These are phyloP conservation scores for Datura wrightii DNA, from an alignment of 257 asterid genomes.

Conservation along the genomic window DNA sequence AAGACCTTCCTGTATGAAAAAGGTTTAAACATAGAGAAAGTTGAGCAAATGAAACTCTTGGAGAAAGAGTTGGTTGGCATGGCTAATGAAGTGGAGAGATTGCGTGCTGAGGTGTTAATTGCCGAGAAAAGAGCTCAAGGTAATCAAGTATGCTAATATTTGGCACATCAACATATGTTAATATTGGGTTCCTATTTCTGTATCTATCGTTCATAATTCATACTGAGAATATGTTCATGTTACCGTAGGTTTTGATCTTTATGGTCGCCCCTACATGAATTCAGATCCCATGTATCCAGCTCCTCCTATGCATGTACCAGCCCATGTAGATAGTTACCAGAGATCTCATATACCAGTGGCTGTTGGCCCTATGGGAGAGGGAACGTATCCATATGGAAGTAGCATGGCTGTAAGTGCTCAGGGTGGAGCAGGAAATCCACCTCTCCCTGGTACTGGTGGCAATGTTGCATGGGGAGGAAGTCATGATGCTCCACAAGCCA, in stretches of 20 bases:
- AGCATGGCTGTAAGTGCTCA: slow-evolving; percentile 39
- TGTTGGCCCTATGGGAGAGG: slow-evolving; percentile 41
- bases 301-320: slow-evolving; percentile 41
- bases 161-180: background rate
- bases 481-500: slow-evolving; percentile 45
- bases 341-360: slow-evolving; percentile 41
- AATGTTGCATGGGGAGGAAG: slow-evolving; percentile 47
- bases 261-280: slow-evolving; percentile 41
- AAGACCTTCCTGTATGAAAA: slow-evolving; percentile 78
- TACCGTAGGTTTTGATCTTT: slow-evolving; percentile 50
- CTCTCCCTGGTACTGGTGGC: slow-evolving; percentile 32
- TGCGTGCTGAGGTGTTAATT: slow-evolving; percentile 55
- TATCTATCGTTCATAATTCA: slow-evolving; percentile 12
- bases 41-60: slow-evolving; percentile 63
- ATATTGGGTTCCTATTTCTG: slow-evolving; percentile 7
- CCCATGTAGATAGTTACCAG: slow-evolving; percentile 43
- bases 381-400: slow-evolving; percentile 48
- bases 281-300: slow-evolving; percentile 44
- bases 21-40: slow-evolving; percentile 64
- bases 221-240: slow-evolving; percentile 29
- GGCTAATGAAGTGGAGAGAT: slow-evolving; percentile 68
- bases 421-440: slow-evolving; percentile 31
- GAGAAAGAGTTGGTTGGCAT: slow-evolving; percentile 71
- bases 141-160: slow-evolving; percentile 38
- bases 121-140: slow-evolving; percentile 68